A percentile compares a stretch with the other conserved stretches of the same genome.
Evolutionary conservation across 306 rosid genomes (phyloP).

Genomic region (Gastrolobium villosum): DNA sequence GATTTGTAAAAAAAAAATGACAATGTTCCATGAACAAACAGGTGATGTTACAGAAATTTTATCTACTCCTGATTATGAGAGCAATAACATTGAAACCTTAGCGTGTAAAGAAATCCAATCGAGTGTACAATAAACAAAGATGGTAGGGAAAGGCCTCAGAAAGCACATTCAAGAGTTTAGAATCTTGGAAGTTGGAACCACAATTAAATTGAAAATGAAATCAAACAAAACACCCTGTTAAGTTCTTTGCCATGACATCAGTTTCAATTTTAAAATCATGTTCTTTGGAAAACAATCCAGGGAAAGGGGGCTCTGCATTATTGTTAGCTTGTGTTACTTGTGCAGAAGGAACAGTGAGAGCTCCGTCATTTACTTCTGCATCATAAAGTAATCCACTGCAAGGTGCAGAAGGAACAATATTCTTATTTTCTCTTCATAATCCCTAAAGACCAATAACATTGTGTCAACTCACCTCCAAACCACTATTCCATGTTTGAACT

Average conservation of each 20-base stretch:
- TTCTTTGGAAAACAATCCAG: background rate
- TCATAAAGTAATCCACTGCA: background rate
- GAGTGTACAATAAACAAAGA: background rate
- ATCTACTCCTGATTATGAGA: constrained; percentile 10
- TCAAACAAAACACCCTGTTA: background rate
- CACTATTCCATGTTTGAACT: background rate
- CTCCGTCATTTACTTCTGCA: constrained; percentile 24
- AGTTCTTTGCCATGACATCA: background rate
- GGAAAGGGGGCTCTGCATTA: background rate
- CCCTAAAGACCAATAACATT: background rate
- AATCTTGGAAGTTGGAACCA: background rate
- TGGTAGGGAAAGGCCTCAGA: constrained; percentile 2
- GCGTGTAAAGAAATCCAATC: background rate
- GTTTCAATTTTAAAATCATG: no score
- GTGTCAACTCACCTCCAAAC: constrained; percentile 16
- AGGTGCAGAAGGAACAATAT: background rate
- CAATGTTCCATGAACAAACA: constrained; percentile 30
- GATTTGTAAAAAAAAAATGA: constrained; percentile 22
- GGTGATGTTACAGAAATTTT: background rate
- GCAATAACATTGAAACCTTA: constrained; percentile 1
- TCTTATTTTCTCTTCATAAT: background rate
- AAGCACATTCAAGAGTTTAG: background rate
- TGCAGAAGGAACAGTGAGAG: constrained; percentile 9
- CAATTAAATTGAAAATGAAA: background rate
- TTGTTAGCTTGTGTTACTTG: background rate